Percentiles rank a stretch among this genome's conserved stretches.
Conservation (phyloP, 495 filamentous ascomycete genomes). For the Tirmania nivea region DNA sequence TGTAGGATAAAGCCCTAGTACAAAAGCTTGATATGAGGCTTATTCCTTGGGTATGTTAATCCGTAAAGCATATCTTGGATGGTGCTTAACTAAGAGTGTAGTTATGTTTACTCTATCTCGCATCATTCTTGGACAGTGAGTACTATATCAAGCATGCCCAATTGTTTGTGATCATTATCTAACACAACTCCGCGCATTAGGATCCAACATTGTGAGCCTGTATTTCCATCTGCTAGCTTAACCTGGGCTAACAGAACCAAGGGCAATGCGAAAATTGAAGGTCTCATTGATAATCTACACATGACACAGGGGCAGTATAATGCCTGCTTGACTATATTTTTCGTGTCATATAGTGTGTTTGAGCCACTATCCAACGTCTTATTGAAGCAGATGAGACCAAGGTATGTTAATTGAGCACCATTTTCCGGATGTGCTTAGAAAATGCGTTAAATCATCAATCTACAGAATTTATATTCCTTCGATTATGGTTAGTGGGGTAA, state of each 20-base stretch:
- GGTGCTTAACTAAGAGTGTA: too few species aligned
- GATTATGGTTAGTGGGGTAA: not conserved
- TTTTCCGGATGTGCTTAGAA: too few species aligned
- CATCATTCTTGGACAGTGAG: constrained; percentile 60
- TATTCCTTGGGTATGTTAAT: constrained; percentile 42
- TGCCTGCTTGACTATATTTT: constrained; percentile 62
- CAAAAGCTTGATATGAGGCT: constrained; percentile 49
- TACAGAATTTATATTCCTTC: constrained; percentile 37
- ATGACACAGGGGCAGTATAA: constrained; percentile 57
- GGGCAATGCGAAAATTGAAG: constrained; percentile 72
- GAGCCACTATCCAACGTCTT: constrained; percentile 78
- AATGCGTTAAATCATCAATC: too few species aligned
- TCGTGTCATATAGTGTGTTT: constrained; percentile 71
- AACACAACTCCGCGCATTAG: not conserved
- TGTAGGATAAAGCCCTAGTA: constrained; percentile 42
- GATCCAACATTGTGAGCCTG: not conserved
- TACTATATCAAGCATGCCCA: not conserved
- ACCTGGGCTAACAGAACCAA: constrained; percentile 35
- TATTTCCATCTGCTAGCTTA: not conserved
- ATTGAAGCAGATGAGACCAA: constrained; percentile 52
- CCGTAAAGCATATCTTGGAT: not conserved
- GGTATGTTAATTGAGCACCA: too few species aligned
- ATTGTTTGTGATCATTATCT: not conserved
- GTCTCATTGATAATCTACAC: constrained; percentile 38
- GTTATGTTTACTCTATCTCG: constrained; percentile 65